Conservation (phyloP, 768 basidiomycete species). For the Xerocomus potaroensis region DNA sequence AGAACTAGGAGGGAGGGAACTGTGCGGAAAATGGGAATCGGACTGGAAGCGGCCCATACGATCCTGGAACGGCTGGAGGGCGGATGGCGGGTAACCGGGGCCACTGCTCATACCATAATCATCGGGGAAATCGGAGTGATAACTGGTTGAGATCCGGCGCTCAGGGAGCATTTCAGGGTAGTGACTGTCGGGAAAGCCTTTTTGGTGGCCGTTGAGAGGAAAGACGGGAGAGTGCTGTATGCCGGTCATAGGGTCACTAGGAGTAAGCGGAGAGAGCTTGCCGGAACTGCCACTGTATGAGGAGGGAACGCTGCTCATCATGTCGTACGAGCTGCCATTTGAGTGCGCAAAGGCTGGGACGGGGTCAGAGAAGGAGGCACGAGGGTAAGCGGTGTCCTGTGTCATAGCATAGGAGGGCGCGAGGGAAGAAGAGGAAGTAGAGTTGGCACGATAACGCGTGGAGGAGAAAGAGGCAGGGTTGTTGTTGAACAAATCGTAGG, state of each 20-base stretch:
- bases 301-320: slow-evolving; percentile 58
- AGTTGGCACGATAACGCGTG: slow-evolving; percentile 66
- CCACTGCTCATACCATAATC: slow-evolving; percentile 53
- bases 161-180: slow-evolving; percentile 61
- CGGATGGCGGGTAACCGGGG: slow-evolving; percentile 44
- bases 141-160: slow-evolving; percentile 51
- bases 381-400: slow-evolving; percentile 56
- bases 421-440: slow-evolving; percentile 67
- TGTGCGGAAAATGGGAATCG: slow-evolving; percentile 50
- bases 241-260: slow-evolving; percentile 56
- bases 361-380: slow-evolving; percentile 55
- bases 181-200: slow-evolving; percentile 53
- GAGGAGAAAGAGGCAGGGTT: slow-evolving; percentile 45
- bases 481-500: slow-evolving; percentile 63
- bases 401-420: slow-evolving; percentile 51
- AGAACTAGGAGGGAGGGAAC: slow-evolving; percentile 35
- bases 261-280: slow-evolving; percentile 73
- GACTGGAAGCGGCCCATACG: slow-evolving; percentile 52
- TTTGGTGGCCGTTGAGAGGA: slow-evolving; percentile 38
- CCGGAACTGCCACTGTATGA: slow-evolving; percentile 58
- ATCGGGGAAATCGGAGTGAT: slow-evolving; percentile 58
- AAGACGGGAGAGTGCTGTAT: slow-evolving; percentile 56
- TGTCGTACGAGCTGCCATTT: slow-evolving; percentile 56
- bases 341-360: slow-evolving; percentile 54
- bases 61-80: slow-evolving; percentile 58